Evolutionary conservation across 768 basidiomycete genomes (phyloP).

Genomic region (Nidula microcarpa): DNA sequence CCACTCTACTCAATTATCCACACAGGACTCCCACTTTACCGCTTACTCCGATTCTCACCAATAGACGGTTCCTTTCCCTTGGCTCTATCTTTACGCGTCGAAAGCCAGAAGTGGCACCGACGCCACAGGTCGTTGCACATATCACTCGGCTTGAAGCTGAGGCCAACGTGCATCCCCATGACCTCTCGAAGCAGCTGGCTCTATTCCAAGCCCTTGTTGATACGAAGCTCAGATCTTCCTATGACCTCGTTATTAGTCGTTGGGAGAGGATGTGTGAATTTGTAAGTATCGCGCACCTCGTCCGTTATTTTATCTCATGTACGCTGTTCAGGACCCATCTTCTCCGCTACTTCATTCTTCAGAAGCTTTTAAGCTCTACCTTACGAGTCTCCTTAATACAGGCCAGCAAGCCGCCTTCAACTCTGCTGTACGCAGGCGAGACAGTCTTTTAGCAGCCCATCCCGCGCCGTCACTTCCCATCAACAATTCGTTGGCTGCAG

Average conservation of each 20-base stretch:
- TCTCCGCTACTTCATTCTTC: constrained; percentile 72
- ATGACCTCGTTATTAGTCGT: constrained; percentile 68
- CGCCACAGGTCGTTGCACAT: constrained; percentile 63
- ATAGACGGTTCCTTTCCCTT: constrained; percentile 31
- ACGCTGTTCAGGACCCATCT: constrained; percentile 48
- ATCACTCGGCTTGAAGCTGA: constrained; percentile 76
- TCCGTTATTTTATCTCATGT: constrained; percentile 4
- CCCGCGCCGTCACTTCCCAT: constrained; percentile 3
- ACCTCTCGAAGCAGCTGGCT: constrained; percentile 66
- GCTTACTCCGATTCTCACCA: constrained; percentile 11
- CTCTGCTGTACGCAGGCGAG: constrained; percentile 66
- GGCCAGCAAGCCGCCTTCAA: constrained; percentile 55
- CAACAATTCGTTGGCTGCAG: no score
- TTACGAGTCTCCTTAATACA: constrained; percentile 60
- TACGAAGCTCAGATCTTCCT: constrained; percentile 63
- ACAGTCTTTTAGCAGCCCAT: constrained; percentile 50
- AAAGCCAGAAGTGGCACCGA: constrained; percentile 42
- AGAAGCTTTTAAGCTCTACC: constrained; percentile 73
- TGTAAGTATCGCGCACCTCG: constrained; percentile 41
- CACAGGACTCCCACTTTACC: constrained; percentile 3
- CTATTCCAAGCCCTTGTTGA: constrained; percentile 65
- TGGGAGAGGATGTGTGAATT: constrained; percentile 87
- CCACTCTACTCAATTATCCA: constrained; percentile 3
- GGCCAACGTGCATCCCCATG: constrained; percentile 69
- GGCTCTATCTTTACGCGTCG: constrained; percentile 46